Base-by-base conservation (phyloP, 23 red algal genomes). In the Gracilaria domingensis region DNA sequence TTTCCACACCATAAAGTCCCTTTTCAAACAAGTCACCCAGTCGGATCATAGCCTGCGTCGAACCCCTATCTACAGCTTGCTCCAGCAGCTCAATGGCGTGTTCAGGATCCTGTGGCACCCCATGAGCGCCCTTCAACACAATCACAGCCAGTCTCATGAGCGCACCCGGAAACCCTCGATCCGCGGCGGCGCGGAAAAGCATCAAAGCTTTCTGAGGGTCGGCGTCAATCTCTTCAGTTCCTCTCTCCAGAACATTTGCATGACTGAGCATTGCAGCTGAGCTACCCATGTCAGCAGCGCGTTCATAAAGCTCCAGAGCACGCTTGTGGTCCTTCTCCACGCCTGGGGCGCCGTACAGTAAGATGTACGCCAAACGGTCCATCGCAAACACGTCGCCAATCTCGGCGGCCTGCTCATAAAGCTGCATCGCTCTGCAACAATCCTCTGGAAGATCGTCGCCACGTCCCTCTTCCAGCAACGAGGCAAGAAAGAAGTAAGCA, bases 141-240 rank as follows among this genome's bases (percentile, higher is more conserved):
- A 90, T 90, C 57, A 34, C 42, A 17, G 87, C 87, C 62, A 79
- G 21, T 71, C 53, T 79, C 25, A 67, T 66, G 12, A 90, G 60
- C 26, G 87, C 71, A 62, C 55, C 74, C 33, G 76, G 76, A 60
- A 20, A 57, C 16, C 59, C 75, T 69, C 33, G 42, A 16, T 90
- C 87, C 1, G 57, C 71, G 12, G 87, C 72, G 26, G 71, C 32
- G 26, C 59, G 48, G 37, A 77, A 81, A 39, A 90, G 49, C 17
- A 54, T 40, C 42, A 90, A 33, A 0, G 87, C 87, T 80, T 42
- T 47, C 57, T 80, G 18, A 23, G 75, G 71, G 79, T 90, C 87
- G 13, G 73, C 75, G 56, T 90, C 71, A 32, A 90, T 90, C 34
- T 76, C 75, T 12, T 90, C 87, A 8, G 87, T 90, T 14, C 87